Conservation (phyloP, 768 basidiomycete genomes). For the Psilocybe tampanensis region DNA sequence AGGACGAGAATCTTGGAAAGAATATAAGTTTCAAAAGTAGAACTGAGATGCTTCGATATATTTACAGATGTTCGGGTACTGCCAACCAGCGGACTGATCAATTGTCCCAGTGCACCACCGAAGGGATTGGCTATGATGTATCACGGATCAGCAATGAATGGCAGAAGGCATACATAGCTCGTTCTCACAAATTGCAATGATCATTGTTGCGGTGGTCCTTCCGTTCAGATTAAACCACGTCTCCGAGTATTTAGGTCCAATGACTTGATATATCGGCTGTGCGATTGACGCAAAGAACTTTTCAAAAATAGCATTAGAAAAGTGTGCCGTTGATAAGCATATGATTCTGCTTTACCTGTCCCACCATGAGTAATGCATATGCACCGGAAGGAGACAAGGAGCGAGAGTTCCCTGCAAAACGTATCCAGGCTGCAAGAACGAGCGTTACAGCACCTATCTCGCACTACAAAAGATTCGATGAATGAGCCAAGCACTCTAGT, state of each 20-base stretch:
- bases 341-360: constrained; percentile 54
- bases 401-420: constrained; percentile 69
- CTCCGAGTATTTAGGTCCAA: constrained; percentile 82
- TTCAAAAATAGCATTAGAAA: background rate
- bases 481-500: background rate
- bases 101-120: constrained; percentile 72
- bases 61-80: constrained; percentile 58
- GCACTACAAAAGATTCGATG: constrained; percentile 47
- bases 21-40: background rate
- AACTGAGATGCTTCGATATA: background rate
- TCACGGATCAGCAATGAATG: constrained; percentile 2
- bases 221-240: constrained; percentile 79
- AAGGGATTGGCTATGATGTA: constrained; percentile 65
- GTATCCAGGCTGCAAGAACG: constrained; percentile 72
- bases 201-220: constrained; percentile 76
- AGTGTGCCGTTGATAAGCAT: background rate
- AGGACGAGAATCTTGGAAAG: constrained; percentile 62
- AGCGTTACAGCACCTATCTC: constrained; percentile 56
- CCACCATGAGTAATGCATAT: constrained; percentile 70
- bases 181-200: constrained; percentile 49
- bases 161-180: background rate
- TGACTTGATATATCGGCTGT: constrained; percentile 75
- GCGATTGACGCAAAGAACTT: constrained; percentile 66
- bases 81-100: constrained; percentile 66
- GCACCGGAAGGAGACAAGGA: constrained; percentile 52